phyloP scores from a whole-genome alignment of 768 basidiomycete genomes.

The Termitomyces sp. region DNA sequence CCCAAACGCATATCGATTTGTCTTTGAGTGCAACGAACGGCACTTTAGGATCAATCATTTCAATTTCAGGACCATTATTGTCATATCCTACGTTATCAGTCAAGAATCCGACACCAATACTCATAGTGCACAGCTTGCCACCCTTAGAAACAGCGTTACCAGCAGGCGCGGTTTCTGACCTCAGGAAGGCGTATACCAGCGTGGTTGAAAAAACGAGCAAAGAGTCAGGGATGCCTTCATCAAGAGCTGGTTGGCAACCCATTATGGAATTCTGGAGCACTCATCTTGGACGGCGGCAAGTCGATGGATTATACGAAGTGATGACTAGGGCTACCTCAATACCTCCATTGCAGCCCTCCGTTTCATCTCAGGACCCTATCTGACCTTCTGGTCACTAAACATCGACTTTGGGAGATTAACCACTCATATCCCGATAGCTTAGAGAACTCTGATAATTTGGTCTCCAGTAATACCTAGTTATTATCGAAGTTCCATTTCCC shows the following conservation, averaged over 20 bases:
- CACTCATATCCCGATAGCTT: not conserved
- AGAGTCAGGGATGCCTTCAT: slow-evolving; percentile 65
- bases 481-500: not conserved
- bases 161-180: slow-evolving; percentile 38
- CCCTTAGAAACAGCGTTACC: slow-evolving; percentile 41
- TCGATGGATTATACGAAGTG: slow-evolving; percentile 65
- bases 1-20: slow-evolving; percentile 6
- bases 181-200: slow-evolving; percentile 53
- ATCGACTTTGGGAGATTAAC: not conserved
- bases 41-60: slow-evolving; percentile 59
- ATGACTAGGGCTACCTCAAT: slow-evolving; percentile 33
- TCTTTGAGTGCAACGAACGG: slow-evolving; percentile 14
- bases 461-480: not conserved
- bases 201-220: slow-evolving; percentile 47
- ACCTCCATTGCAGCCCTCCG: not conserved
- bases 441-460: not conserved
- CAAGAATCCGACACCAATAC: slow-evolving; percentile 52
- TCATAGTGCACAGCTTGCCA: slow-evolving; percentile 50
- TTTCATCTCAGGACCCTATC: not conserved
- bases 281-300: slow-evolving; percentile 47
- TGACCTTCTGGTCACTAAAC: not conserved
- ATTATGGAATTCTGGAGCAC: slow-evolving; percentile 89
- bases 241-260: slow-evolving; percentile 73
- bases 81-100: slow-evolving; percentile 64
- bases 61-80: slow-evolving; percentile 67